phyloP scores from a whole-genome alignment of 305 asterid genomes.

The Petunia hybrid region DNA sequence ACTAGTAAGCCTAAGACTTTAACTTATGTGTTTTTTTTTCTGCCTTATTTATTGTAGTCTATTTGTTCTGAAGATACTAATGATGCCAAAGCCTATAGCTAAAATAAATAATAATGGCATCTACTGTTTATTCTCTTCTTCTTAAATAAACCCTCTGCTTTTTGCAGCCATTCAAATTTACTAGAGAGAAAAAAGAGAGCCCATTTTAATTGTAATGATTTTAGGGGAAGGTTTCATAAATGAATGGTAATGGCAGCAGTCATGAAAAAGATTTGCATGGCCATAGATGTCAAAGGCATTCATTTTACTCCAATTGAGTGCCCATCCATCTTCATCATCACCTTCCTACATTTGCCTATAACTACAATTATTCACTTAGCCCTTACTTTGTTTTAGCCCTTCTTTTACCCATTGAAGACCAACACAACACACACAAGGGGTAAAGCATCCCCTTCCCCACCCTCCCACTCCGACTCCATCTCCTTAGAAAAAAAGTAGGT shows the following conservation, averaged over 20 bases:
- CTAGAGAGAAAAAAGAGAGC: conserved; percentile 30
- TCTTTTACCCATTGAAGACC: conserved; percentile 15
- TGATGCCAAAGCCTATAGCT: conserved; percentile 39
- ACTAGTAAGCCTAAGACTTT: not conserved
- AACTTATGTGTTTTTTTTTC: not conserved
- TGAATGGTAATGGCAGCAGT: conserved; percentile 44
- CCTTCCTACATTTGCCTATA: conserved; percentile 57
- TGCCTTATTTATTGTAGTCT: conserved; percentile 22
- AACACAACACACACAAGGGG: conserved; percentile 3
- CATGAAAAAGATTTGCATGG: conserved; percentile 54
- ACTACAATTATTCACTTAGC: conserved; percentile 51
- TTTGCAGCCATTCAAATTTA: conserved; percentile 44
- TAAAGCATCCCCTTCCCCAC: not conserved
- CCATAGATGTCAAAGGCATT: conserved; percentile 48
- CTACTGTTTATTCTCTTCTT: conserved; percentile 30
- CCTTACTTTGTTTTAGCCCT: not conserved
- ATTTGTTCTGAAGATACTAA: conserved; percentile 30
- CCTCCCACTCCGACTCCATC: not conserved
- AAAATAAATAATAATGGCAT: conserved; percentile 35
- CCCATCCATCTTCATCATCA: conserved; percentile 52
- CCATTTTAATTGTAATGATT: conserved; percentile 40
- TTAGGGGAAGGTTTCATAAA: conserved; percentile 42
- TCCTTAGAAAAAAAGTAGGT: too few species aligned
- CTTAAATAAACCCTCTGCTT: conserved; percentile 35
- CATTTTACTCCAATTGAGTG: conserved; percentile 52